These are phyloP conservation scores for Penicillium sp. DNA, from an alignment of 2,329 filamentous ascomycete species.

Conservation along the genomic window DNA sequence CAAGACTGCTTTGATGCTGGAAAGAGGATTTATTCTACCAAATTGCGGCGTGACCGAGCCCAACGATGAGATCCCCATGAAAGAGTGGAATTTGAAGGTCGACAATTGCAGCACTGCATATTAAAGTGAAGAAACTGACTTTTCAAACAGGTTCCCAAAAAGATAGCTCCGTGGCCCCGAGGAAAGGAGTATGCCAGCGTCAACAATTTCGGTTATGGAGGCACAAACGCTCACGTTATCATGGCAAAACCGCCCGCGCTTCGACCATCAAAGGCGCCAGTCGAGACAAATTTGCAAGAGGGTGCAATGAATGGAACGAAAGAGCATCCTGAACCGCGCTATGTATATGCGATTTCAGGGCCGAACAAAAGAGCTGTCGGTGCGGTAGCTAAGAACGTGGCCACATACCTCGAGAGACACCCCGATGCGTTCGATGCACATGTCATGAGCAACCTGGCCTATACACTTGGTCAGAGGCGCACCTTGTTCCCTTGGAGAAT, in stretches of 20 bases:
- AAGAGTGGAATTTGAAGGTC: slow-evolving; percentile 29
- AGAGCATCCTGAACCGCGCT: slow-evolving; percentile 14
- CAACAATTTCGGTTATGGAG: slow-evolving; percentile 41
- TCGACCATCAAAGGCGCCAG: neutral
- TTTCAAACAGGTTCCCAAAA: slow-evolving; percentile 20
- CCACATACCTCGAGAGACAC: slow-evolving; percentile 19
- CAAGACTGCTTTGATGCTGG: slow-evolving; percentile 29
- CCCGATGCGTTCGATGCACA: slow-evolving; percentile 20
- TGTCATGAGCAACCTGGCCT: slow-evolving; percentile 23
- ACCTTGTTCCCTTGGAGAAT: slow-evolving; percentile 25
- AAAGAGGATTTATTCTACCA: slow-evolving; percentile 30
- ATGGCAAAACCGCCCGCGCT: slow-evolving; percentile 21
- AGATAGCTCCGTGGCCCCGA: slow-evolving; percentile 29
- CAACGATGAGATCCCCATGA: slow-evolving; percentile 28
- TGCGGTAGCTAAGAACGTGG: slow-evolving; percentile 14
- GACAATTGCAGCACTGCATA: neutral
- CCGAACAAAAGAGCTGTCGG: slow-evolving; percentile 21
- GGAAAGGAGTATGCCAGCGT: slow-evolving; percentile 28
- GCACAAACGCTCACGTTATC: slow-evolving; percentile 37
- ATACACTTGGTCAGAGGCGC: slow-evolving; percentile 25
- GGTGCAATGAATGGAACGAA: neutral
- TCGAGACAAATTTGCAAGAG: neutral
- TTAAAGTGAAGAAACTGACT: neutral
- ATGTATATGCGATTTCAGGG: slow-evolving; percentile 20
- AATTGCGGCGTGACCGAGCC: slow-evolving; percentile 27